Evolutionary conservation across 169 alveolate genomes (phyloP), one percentile per base, ranked within the genome.

Genomic region (Plasmodium gallinaceum): DNA sequence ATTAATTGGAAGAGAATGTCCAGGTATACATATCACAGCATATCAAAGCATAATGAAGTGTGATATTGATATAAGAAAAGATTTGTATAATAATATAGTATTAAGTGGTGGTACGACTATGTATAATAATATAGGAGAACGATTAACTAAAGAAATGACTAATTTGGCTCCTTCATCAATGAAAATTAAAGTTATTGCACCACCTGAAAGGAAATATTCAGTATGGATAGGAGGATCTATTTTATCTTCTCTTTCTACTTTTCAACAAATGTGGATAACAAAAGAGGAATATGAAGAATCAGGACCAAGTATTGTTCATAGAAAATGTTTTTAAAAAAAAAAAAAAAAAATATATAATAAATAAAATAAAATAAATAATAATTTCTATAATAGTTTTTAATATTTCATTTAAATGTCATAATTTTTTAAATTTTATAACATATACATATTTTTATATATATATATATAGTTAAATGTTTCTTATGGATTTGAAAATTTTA

Each of bases 161-260:
- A 97, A 97, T 39, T 89, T 97, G 88, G 99, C 99, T 14, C 99
- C 99, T 12, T 96, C 99, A 69, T 95, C 99, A 39, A 96, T 97
- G 99, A 98, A 97, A 95, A 96, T 98, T 94, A 98, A 97, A 96
- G 99, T 99, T 73, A 98, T 97, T 48, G 99, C 99, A n/a, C 99
- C 99, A 4, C 99, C 99, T 26, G 99, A 98, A 88, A 97, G 99
- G 83, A 98, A 98, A 94, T 98, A 97, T 95, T 97, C 99, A 20
- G 99, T 98, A 65, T 99, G 99, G 99, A 96, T 98, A 58, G 99
- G 99, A 46, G 99, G 99, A 5, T 97, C 99, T 20, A 98, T 98
- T 68, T 95, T 98, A 24, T 96, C 99, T 12, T 96, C 99, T 18
- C 94, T 98, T 42, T 96, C 98, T 52, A 97, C 99, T 43, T 98